Evolutionary conservation across 2,329 filamentous ascomycete species (phyloP).

Genomic region (Fusarium guadeloupense): DNA sequence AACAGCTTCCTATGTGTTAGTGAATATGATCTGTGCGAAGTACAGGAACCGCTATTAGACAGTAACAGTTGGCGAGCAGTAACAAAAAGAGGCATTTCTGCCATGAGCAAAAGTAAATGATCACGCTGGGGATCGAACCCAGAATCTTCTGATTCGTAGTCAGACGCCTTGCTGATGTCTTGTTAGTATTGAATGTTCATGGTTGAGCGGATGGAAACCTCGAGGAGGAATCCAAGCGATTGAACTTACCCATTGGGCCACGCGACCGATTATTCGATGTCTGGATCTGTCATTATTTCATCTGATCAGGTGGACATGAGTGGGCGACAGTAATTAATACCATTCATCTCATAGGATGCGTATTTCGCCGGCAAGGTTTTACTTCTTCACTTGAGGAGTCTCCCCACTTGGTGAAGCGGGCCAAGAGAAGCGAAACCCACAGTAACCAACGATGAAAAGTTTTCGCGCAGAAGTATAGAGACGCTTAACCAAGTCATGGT

Average conservation of each 20-base stretch:
- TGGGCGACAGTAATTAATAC: not conserved
- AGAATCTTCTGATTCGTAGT: slow-evolving; percentile 38
- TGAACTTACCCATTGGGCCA: slow-evolving; percentile 32
- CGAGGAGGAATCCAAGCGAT: not conserved
- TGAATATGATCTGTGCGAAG: not conserved
- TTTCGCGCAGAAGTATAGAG: not conserved
- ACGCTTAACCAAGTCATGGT: too few species aligned
- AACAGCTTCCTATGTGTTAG: too few species aligned
- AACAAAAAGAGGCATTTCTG: not conserved
- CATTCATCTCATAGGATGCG: not conserved
- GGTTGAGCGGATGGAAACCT: not conserved
- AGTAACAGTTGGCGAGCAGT: not conserved
- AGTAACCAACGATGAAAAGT: not conserved
- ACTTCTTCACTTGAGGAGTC: not conserved
- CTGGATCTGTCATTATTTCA: not conserved
- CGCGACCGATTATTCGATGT: not conserved
- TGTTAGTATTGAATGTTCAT: not conserved
- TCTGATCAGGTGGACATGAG: not conserved
- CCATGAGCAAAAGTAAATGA: slow-evolving; percentile 23
- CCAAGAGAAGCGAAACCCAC: not conserved
- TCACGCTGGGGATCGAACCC: slow-evolving; percentile 35
- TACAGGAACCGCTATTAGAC: not conserved
- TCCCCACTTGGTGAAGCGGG: not conserved
- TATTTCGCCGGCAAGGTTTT: not conserved
- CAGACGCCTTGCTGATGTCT: slow-evolving; percentile 26